Evolutionary conservation across 306 rosid genomes (phyloP).

Genomic region (Hippophae tibetana): DNA sequence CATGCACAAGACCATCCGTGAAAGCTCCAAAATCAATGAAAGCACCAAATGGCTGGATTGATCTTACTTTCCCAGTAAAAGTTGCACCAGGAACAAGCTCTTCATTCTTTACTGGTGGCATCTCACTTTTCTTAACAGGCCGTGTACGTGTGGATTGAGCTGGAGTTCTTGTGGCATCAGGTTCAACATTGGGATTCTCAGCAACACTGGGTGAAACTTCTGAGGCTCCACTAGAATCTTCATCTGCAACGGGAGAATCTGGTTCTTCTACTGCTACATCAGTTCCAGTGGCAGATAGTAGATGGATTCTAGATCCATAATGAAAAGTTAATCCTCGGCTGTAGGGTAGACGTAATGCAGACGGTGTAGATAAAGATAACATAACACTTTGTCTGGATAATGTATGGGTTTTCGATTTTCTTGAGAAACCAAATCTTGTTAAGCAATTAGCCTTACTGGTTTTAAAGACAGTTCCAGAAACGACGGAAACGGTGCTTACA

Average conservation of each 20-base stretch:
- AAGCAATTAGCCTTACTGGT: conserved; percentile 39
- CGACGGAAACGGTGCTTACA: conserved; percentile 51
- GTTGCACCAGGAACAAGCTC: conserved; percentile 77
- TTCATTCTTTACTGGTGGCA: conserved; percentile 79
- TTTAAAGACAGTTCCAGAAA: conserved; percentile 55
- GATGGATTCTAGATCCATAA: conserved; percentile 37
- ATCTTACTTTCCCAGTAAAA: conserved; percentile 89
- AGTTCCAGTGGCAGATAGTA: conserved; percentile 57
- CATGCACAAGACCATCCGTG: conserved; percentile 93
- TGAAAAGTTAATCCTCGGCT: conserved; percentile 27
- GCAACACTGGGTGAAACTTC: conserved; percentile 37
- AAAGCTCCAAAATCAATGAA: conserved; percentile 95
- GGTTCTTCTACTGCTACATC: conserved; percentile 66
- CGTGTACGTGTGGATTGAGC: conserved; percentile 45
- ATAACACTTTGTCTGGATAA: conserved; percentile 38
- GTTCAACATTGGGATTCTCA: conserved; percentile 31
- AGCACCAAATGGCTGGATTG: conserved; percentile 94
- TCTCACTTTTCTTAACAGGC: conserved; percentile 72
- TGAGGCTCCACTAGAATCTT: conserved; percentile 32
- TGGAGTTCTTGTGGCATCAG: conserved; percentile 32
- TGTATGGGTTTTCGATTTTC: conserved; percentile 34
- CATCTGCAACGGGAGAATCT: conserved; percentile 39
- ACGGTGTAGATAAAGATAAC: conserved; percentile 43
- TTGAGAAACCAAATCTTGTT: conserved; percentile 47
- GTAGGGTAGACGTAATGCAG: conserved; percentile 43